Evolutionary conservation across 164 flowering plant genomes (phyloP).

Genomic region (Macadamia integrifolia): DNA sequence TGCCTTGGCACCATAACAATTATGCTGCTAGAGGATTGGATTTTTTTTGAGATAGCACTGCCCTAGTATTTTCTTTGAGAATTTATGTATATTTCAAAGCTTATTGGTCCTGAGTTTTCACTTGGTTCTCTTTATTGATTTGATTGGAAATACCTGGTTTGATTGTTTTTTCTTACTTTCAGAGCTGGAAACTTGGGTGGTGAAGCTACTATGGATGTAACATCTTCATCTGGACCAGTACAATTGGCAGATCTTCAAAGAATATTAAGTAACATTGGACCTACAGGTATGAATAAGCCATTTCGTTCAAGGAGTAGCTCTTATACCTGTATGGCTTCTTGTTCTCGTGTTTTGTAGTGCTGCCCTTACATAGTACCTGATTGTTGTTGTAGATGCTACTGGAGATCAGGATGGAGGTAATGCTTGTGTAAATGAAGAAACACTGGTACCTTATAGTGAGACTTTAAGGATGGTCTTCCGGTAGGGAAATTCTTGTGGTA

Average conservation of each 20-base stretch:
- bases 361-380: slow-evolving; percentile 11
- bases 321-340: not conserved
- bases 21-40: too few relatives aligned
- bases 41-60: too few relatives aligned
- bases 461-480: not conserved
- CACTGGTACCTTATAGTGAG: not conserved
- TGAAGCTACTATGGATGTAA: slow-evolving; percentile 56
- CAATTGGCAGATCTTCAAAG: slow-evolving; percentile 81
- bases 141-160: not conserved
- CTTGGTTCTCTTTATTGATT: not conserved
- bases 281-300: slow-evolving; percentile 41
- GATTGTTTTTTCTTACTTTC: slow-evolving; percentile 6
- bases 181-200: slow-evolving; percentile 71
- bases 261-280: slow-evolving; percentile 69
- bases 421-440: not conserved
- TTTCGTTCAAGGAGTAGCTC: not conserved
- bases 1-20: too few relatives aligned
- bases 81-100: too few relatives aligned
- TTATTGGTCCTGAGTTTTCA: not conserved
- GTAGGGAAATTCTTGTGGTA: not conserved
- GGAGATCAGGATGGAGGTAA: slow-evolving; percentile 79
- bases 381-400: slow-evolving; percentile 36
- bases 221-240: slow-evolving; percentile 82
- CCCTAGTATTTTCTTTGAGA: too few relatives aligned
- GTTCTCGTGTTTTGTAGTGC: not conserved